phyloP scores from a whole-genome alignment of 805 yeast genomes.

The Tetrapisispora taiwanensis region DNA sequence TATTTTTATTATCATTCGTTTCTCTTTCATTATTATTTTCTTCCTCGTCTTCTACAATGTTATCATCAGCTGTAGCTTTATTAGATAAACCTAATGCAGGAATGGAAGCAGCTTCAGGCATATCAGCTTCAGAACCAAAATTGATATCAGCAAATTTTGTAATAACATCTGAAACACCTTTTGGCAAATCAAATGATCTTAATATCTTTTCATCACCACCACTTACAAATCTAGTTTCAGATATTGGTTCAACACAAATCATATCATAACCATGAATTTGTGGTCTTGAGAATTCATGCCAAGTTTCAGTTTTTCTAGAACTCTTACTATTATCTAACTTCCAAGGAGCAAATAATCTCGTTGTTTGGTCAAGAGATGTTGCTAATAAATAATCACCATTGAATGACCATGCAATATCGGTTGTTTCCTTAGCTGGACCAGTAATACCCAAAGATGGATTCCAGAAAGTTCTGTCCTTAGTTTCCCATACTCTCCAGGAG shows the following conservation, averaged over 20 bases:
- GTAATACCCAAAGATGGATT: constrained; percentile 49
- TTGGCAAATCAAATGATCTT: constrained; percentile 82
- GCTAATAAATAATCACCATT: constrained; percentile 58
- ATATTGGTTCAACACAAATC: constrained; percentile 62
- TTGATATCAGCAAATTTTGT: constrained; percentile 41
- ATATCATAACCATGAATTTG: constrained; percentile 98
- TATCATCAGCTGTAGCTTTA: constrained; percentile 57
- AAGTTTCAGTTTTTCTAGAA: constrained; percentile 31
- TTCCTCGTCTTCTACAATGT: constrained; percentile 35
- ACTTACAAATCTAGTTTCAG: constrained; percentile 60
- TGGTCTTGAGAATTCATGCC: constrained; percentile 94
- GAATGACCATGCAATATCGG: constrained; percentile 69
- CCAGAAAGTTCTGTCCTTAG: constrained; percentile 30
- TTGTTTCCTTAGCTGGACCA: constrained; percentile 66
- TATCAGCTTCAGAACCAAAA: constrained; percentile 22
- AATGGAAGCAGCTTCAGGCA: constrained; percentile 79
- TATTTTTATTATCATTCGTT: constrained; percentile 29
- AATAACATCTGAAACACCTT: constrained; percentile 57
- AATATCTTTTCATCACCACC: constrained; percentile 94
- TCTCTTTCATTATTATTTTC: constrained; percentile 18
- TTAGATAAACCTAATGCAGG: constrained; percentile 93
- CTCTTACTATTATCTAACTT: constrained; percentile 24
- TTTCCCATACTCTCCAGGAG: constrained; percentile 70
- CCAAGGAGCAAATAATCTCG: constrained; percentile 72
- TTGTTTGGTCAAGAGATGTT: constrained; percentile 89